Conservation (phyloP, 257 asterid genomes). For the Salvia miltiorrhiza region DNA sequence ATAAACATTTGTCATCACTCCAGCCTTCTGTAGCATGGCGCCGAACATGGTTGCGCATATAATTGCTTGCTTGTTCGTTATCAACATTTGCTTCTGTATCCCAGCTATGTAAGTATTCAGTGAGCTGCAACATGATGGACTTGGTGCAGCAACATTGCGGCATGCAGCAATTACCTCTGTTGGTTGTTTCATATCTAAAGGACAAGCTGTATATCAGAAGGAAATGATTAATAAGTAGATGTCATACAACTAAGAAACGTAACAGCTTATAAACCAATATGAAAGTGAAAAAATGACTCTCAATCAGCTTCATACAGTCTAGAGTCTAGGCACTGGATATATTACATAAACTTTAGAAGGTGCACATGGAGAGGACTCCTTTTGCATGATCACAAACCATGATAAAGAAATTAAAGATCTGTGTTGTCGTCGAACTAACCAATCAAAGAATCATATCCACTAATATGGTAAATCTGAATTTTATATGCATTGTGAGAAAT, state of each 20-base stretch:
- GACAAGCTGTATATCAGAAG: constrained; percentile 65
- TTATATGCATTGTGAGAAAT: background rate
- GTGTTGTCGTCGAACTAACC: background rate
- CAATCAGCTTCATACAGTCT: background rate
- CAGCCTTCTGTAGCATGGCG: constrained; percentile 81
- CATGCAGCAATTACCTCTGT: constrained; percentile 79
- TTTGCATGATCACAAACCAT: background rate
- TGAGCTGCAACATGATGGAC: constrained; percentile 88
- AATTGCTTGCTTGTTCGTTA: constrained; percentile 92
- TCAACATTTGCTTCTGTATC: constrained; percentile 83
- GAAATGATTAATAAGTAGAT: constrained; percentile 3
- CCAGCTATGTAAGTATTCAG: constrained; percentile 66
- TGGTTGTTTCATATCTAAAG: constrained; percentile 77
- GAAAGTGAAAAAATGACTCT: background rate
- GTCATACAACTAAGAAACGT: background rate
- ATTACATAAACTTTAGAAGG: background rate
- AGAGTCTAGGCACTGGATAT: background rate
- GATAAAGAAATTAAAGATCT: background rate
- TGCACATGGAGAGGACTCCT: background rate
- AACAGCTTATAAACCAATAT: background rate
- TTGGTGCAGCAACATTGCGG: constrained; percentile 69
- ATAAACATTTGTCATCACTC: constrained; percentile 77
- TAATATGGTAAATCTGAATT: background rate
- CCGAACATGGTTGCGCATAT: constrained; percentile 80
- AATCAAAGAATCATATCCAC: background rate